These are phyloP conservation scores for Bruguiera hainesii DNA, from an alignment of 441 rosid genomes.

Conservation along the genomic window DNA sequence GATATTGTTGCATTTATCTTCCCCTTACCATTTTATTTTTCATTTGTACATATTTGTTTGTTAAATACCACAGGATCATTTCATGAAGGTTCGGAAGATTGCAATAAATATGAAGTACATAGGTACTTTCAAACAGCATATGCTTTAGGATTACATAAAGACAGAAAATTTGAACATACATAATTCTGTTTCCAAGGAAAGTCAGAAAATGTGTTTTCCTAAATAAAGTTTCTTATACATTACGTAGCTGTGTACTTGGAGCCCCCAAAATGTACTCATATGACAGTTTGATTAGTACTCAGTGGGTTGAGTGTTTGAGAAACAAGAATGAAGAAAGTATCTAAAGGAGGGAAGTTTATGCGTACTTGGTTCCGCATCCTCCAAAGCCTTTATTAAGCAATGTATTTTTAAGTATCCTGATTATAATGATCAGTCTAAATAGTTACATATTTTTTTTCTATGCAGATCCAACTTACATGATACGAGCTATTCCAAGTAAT, in stretches of 20 bases:
- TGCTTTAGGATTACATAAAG: neutral
- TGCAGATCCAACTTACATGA: slow-evolving; percentile 86
- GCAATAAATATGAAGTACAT: slow-evolving; percentile 83
- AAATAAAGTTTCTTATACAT: neutral
- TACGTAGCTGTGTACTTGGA: neutral
- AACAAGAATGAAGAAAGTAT: slow-evolving; percentile 4
- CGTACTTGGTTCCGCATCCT: too few relatives aligned
- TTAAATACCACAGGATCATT: slow-evolving; percentile 60
- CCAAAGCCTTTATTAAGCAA: too few relatives aligned
- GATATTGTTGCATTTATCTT: neutral
- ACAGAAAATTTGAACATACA: neutral
- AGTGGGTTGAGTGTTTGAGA: neutral
- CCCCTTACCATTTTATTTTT: slow-evolving; percentile 2
- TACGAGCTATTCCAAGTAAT: slow-evolving; percentile 76
- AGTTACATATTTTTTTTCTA: neutral
- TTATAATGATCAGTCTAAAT: neutral
- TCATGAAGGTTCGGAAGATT: slow-evolving; percentile 60
- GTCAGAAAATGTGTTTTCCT: neutral
- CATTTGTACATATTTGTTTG: slow-evolving; percentile 11
- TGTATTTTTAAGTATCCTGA: too few relatives aligned
- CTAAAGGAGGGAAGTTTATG: neutral
- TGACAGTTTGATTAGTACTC: neutral
- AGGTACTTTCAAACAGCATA: slow-evolving; percentile 37
- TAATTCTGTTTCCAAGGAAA: neutral
- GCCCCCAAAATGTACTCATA: neutral